Evolutionary conservation across 306 rosid species (phyloP), one percentile per base, ranked within the genome.

Genomic region (Myrica gale): DNA sequence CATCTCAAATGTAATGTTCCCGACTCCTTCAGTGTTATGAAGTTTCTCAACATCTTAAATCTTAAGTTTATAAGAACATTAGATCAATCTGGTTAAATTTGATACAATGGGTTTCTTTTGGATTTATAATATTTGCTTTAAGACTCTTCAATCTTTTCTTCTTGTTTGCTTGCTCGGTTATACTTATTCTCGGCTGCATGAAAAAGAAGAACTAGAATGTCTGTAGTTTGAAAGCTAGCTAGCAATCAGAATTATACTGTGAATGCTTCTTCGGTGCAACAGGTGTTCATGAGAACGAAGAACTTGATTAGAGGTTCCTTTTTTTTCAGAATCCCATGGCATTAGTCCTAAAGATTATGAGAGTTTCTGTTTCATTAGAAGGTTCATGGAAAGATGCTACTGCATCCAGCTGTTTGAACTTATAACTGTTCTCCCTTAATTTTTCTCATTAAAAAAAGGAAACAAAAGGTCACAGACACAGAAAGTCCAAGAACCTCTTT

Each of bases 81-180:
- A 68, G 66, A 72, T 73, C 48, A 72, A 65, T 73, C 54, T 61
- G 54, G 73, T 50, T 54, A 74, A 42, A 75, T 44, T 53, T 32
- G 37, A 32, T 32, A 32, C 37, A 67, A 43, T 65, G 58, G 32
- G 20, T 73, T 75, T 81, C 58, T 51, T 12, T 58, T 79, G 76
- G 70, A 41, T 61, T 73, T 72, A 19, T 57, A 71, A 5, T 15
- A 26, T 39, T 46, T 53, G 66, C 19, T 73, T 75, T 53, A 43
- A 9, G 6, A 26, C 12, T 2, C 16, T 65, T 13, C 7, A 37
- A 43, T n/a, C 6, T 17, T 42, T 41, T 39, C 21, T 42, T 41
- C 67, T 65, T 1, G 15, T 17, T 23, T 62, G n/a, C 20, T 41
- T 6, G 13, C 41, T 2, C 10, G 48, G 9, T 65, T 39, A 11